These are phyloP conservation scores for Globisporangium spinosum DNA, from an alignment of 352 stramenopile species.

Conservation along the genomic window DNA sequence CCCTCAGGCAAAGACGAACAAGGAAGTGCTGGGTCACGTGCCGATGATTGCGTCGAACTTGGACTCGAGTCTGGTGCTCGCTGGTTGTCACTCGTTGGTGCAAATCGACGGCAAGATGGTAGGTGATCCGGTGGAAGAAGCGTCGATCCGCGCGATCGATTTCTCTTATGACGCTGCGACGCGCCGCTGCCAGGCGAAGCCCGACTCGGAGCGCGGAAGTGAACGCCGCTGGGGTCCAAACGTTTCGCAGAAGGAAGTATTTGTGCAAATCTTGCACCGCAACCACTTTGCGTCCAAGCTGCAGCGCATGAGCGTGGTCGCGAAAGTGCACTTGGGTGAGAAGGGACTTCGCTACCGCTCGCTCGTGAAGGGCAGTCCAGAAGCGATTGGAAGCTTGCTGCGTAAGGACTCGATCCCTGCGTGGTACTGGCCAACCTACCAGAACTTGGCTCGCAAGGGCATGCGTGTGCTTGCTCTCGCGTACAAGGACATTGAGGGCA, in stretches of 20 bases:
- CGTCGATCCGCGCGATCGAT: conserved; percentile 95
- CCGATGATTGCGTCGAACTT: conserved; percentile 85
- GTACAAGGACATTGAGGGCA: conserved; percentile 89
- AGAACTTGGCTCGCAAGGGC: conserved; percentile 73
- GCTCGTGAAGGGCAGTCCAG: conserved; percentile 97
- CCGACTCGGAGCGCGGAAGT: conserved; percentile 57
- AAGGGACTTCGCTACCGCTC: conserved; percentile 73
- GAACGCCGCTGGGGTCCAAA: conserved; percentile 68
- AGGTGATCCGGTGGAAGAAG: conserved; percentile 98
- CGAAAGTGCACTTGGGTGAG: conserved; percentile 79
- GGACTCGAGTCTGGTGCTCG: conserved; percentile 77
- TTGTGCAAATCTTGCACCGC: conserved; percentile 90
- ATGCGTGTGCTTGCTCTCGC: conserved; percentile 95
- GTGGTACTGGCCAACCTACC: conserved; percentile 90
- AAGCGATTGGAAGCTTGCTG: conserved; percentile 90
- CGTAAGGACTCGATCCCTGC: conserved; percentile 69
- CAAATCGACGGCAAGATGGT: conserved; percentile 95
- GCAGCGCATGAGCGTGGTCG: conserved; percentile 96
- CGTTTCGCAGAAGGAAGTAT: conserved; percentile 78
- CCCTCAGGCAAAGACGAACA: conserved; percentile 25
- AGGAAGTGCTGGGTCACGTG: conserved; percentile 61
- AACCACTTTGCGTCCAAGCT: conserved; percentile 96
- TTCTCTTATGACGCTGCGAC: conserved; percentile 84
- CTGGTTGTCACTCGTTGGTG: conserved; percentile 96
- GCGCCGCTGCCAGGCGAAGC: conserved; percentile 71